Conservation (phyloP, 202 grass and related monocot species). For the Alloteropsis angusta region DNA sequence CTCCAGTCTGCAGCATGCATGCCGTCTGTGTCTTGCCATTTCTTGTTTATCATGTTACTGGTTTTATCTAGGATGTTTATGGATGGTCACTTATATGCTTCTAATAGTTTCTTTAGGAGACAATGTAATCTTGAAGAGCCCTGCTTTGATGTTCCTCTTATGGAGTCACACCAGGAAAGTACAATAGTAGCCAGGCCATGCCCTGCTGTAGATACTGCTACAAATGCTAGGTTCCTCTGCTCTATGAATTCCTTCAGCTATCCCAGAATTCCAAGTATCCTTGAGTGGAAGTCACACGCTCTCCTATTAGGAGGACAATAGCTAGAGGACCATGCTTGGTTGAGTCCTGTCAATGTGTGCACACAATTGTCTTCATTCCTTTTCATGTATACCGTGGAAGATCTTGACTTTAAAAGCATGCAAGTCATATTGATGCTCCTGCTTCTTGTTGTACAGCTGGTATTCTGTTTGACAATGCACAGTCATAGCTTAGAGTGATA, state of each 20-base stretch:
- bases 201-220: not conserved
- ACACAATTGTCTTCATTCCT: not conserved
- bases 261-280: not conserved
- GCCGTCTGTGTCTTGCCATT: not conserved
- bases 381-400: not conserved
- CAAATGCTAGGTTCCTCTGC: not conserved
- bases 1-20: not conserved
- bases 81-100: not conserved
- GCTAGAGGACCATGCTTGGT: not conserved
- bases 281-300: not conserved
- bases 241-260: not conserved
- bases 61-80: not conserved
- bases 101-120: conserved; percentile 8
- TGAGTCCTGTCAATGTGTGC: not conserved
- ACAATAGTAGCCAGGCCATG: not conserved
- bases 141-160: conserved; percentile 17
- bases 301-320: not conserved
- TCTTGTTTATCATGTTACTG: not conserved
- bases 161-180: conserved; percentile 12
- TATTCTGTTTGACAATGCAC: not conserved
- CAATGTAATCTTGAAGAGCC: not conserved
- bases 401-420: not conserved
- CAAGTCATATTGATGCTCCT: not conserved
- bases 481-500: conserved; percentile 8
- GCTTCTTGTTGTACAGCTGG: not conserved